phyloP scores from a whole-genome alignment of 177 flowering plant species.

The Vitis hybrid region DNA sequence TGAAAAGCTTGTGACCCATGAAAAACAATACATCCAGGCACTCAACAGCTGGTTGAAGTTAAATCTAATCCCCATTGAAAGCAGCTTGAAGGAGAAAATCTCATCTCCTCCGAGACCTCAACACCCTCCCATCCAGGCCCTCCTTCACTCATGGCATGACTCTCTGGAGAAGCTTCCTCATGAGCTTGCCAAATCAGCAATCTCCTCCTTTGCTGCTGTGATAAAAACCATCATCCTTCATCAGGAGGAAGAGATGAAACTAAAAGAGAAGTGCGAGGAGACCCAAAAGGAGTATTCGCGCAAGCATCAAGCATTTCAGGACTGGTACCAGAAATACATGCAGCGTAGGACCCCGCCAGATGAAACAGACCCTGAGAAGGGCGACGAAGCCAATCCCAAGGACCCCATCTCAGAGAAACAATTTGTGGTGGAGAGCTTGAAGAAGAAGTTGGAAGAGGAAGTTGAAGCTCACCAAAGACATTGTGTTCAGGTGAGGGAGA shows the following conservation, averaged over 20 bases:
- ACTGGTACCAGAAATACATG: slow-evolving; percentile 71
- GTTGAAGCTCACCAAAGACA: slow-evolving; percentile 56
- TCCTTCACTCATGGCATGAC: slow-evolving; percentile 71
- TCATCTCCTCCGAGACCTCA: slow-evolving; percentile 63
- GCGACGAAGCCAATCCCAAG: slow-evolving; percentile 37
- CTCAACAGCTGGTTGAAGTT: slow-evolving; percentile 77
- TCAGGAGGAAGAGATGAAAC: slow-evolving; percentile 80
- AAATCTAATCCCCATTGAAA: slow-evolving; percentile 80
- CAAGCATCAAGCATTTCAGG: slow-evolving; percentile 59
- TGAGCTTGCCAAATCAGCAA: slow-evolving; percentile 63
- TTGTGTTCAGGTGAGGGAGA: slow-evolving; percentile 83
- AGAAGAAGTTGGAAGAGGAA: slow-evolving; percentile 78
- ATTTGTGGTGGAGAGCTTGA: slow-evolving; percentile 57
- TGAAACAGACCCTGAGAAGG: slow-evolving; percentile 48
- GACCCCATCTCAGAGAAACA: slow-evolving; percentile 63
- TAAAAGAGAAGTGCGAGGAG: slow-evolving; percentile 75
- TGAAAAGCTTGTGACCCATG: slow-evolving; percentile 58
- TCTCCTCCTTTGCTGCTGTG: slow-evolving; percentile 67
- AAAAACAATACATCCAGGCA: slow-evolving; percentile 63
- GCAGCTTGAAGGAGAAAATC: slow-evolving; percentile 70
- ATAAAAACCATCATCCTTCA: slow-evolving; percentile 54
- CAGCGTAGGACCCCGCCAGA: slow-evolving; percentile 40
- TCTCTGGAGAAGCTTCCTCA: slow-evolving; percentile 75
- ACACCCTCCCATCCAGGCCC: slow-evolving; percentile 67
- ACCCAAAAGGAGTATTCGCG: slow-evolving; percentile 55